Conservation (phyloP, 345 rosid genomes). For the Combretum micranthum region DNA sequence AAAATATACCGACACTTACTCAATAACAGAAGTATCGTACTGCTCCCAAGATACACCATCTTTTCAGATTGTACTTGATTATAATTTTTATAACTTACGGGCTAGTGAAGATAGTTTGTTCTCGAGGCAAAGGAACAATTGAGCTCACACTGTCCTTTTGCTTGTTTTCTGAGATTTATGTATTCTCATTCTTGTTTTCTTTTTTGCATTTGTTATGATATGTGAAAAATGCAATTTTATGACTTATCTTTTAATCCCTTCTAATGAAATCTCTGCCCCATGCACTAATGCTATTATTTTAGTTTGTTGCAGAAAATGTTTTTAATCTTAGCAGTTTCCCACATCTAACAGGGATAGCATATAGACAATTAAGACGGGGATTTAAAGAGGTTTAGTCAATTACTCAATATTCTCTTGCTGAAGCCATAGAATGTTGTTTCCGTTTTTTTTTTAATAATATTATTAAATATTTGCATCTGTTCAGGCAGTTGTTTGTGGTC, state of each 20-base stretch:
- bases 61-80: conserved; percentile 2
- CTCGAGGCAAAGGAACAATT: too few relatives aligned
- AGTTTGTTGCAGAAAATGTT: conserved; percentile 73
- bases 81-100: background rate
- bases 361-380: conserved; percentile 61
- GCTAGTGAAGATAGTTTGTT: too few relatives aligned
- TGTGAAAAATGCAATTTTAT: background rate
- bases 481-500: conserved; percentile 93
- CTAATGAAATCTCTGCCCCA: conserved; percentile 6
- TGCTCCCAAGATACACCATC: conserved; percentile 6
- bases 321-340: conserved; percentile 86
- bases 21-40: conserved; percentile 68
- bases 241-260: conserved; percentile 4
- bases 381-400: conserved; percentile 57
- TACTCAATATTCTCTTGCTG: background rate
- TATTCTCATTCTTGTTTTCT: too few relatives aligned
- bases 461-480: conserved; percentile 12
- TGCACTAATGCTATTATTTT: conserved; percentile 22
- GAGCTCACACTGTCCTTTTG: too few relatives aligned
- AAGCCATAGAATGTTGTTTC: background rate
- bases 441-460: conserved; percentile 9
- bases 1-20: conserved; percentile 94
- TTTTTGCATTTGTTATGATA: too few relatives aligned
- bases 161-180: too few relatives aligned
- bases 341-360: conserved; percentile 52